Percentiles rank a stretch among this genome's conserved stretches.
Evolutionary conservation across 1,284 basidiomycete species (phyloP).

Genomic region (Gymnopus androsaceus): DNA sequence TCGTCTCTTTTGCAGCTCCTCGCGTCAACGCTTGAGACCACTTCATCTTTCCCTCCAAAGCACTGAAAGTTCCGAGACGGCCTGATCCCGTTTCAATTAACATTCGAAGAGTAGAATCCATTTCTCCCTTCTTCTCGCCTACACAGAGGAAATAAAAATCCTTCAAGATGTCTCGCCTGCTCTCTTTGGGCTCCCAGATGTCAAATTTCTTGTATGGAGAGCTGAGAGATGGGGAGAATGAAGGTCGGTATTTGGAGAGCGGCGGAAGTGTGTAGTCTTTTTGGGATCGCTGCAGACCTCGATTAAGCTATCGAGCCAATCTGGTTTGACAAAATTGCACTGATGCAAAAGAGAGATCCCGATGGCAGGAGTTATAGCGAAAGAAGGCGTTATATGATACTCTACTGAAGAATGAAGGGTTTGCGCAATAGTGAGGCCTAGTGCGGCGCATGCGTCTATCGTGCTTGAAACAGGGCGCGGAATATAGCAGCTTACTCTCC

Average conservation of each 20-base stretch:
- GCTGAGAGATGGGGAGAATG: slow-evolving; percentile 51
- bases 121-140: slow-evolving; percentile 52
- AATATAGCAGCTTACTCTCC: slow-evolving; percentile 9
- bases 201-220: slow-evolving; percentile 49
- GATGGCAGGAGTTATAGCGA: slow-evolving; percentile 46
- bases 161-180: slow-evolving; percentile 53
- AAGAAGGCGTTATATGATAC: slow-evolving; percentile 59
- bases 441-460: slow-evolving; percentile 47
- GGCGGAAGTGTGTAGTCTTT: slow-evolving; percentile 39
- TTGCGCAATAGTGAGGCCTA: slow-evolving; percentile 58
- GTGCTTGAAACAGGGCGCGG: slow-evolving; percentile 25
- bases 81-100: slow-evolving; percentile 57
- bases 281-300: slow-evolving; percentile 37
- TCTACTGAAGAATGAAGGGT: slow-evolving; percentile 48
- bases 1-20: slow-evolving; percentile 49
- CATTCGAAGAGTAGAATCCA: slow-evolving; percentile 48
- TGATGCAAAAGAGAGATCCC: slow-evolving; percentile 58
- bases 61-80: slow-evolving; percentile 58
- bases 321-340: slow-evolving; percentile 57
- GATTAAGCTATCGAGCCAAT: slow-evolving; percentile 64
- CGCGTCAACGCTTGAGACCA: slow-evolving; percentile 54
- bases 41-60: slow-evolving; percentile 46
- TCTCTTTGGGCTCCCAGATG: slow-evolving; percentile 67
- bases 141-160: slow-evolving; percentile 59
- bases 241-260: slow-evolving; percentile 56